phyloP scores from a whole-genome alignment of 352 stramenopile species.

The Thalassiosira allenii region DNA sequence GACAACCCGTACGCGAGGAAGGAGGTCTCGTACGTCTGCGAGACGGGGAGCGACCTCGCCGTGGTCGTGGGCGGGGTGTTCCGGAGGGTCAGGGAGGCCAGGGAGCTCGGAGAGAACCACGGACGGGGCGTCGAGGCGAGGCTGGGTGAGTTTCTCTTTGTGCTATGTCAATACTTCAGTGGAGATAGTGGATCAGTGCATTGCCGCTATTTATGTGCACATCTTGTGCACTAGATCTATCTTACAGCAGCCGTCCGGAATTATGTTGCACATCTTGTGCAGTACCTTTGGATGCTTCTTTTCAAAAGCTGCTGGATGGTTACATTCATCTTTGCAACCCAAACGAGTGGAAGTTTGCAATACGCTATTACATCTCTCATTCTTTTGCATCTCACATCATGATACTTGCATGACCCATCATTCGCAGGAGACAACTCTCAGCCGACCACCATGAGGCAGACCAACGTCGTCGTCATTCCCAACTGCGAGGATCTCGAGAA shows the following conservation, averaged over 20 bases:
- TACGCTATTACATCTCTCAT: too few species aligned
- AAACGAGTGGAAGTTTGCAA: too few species aligned
- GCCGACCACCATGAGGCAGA: constrained; percentile 71
- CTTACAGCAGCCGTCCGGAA: too few species aligned
- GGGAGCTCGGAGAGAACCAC: constrained; percentile 72
- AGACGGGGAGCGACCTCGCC: constrained; percentile 53
- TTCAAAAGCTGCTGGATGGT: too few species aligned
- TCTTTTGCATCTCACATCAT: too few species aligned
- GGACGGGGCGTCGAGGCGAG: constrained; percentile 55
- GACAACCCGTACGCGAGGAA: constrained; percentile 77
- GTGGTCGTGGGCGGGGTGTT: constrained; percentile 74
- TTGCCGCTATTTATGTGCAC: neutral
- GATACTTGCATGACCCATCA: too few species aligned
- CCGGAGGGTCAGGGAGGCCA: constrained; percentile 73
- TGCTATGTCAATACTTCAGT: neutral
- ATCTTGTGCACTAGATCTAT: too few species aligned
- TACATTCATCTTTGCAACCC: too few species aligned
- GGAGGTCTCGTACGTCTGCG: constrained; percentile 82
- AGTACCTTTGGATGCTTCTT: too few species aligned
- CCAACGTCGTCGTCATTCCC: constrained; percentile 80
- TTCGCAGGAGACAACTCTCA: constrained; percentile 20
- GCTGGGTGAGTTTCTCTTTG: constrained; percentile 28
- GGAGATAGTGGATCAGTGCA: neutral
- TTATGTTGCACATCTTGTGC: neutral
- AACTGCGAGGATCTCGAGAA: constrained; percentile 60